phyloP scores from a whole-genome alignment of 129 eudicot species.

The Flaveria robusta region DNA sequence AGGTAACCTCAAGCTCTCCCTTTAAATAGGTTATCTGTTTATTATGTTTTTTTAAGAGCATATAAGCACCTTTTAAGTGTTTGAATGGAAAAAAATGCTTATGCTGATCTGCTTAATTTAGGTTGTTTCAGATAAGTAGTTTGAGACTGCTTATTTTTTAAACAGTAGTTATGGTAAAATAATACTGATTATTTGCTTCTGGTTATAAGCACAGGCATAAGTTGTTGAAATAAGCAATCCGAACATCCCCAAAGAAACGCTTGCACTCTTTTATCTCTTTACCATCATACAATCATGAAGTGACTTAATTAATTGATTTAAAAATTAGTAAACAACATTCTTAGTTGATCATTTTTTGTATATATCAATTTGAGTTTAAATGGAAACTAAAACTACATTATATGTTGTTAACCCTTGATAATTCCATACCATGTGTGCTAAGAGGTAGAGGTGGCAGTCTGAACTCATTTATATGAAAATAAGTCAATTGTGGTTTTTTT shows the following conservation, averaged over 20 bases:
- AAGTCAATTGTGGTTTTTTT: background rate
- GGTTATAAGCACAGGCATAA: background rate
- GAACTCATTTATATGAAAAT: background rate
- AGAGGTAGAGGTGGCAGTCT: background rate
- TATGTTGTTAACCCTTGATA: background rate
- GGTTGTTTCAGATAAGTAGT: background rate
- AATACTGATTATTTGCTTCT: background rate
- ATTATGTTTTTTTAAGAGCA: background rate
- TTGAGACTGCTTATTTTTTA: background rate
- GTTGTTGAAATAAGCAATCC: background rate
- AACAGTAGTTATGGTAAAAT: background rate
- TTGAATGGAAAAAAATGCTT: background rate
- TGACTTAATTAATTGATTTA: too few relatives aligned
- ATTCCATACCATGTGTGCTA: background rate
- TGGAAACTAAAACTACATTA: background rate
- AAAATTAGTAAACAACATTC: background rate
- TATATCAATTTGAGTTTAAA: background rate
- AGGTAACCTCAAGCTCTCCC: slow-evolving; percentile 48
- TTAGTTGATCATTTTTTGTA: background rate
- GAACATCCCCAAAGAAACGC: background rate
- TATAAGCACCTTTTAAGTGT: background rate
- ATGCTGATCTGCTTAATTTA: background rate
- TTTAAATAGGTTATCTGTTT: background rate
- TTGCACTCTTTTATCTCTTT: background rate
- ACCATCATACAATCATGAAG: background rate